Conservation (phyloP, 1,284 basidiomycete genomes). For the Cutaneotrichosporon spelunceum region DNA sequence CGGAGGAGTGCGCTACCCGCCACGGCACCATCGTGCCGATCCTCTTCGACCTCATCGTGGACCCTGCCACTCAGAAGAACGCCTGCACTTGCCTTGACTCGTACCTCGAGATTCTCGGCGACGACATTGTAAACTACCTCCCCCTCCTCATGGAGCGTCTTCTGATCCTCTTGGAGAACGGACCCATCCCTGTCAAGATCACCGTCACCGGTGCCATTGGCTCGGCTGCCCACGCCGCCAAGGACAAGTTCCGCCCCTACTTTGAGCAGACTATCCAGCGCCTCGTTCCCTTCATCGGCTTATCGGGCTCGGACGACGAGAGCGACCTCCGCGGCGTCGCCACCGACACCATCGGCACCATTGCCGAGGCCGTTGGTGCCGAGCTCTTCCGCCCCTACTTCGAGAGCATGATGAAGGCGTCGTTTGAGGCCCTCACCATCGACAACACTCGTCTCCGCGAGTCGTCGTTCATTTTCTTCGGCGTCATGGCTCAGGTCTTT, state of each 20-base stretch:
- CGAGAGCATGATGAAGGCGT: conserved; percentile 90
- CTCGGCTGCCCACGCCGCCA: conserved; percentile 96
- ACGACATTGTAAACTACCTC: conserved; percentile 82
- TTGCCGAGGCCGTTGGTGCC: conserved; percentile 93
- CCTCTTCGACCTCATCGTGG: conserved; percentile 85
- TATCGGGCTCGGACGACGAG: conserved; percentile 70
- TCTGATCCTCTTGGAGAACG: conserved; percentile 79
- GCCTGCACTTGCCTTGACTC: conserved; percentile 97
- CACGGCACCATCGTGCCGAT: conserved; percentile 84
- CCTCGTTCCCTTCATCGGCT: conserved; percentile 78
- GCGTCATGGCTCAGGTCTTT: conserved; percentile 95
- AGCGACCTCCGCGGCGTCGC: conserved; percentile 91
- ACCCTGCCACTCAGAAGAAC: conserved; percentile 79
- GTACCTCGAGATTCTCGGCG: conserved; percentile 90
- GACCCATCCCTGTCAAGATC: conserved; percentile 81
- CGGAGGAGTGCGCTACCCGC: conserved; percentile 83
- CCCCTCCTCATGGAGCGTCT: conserved; percentile 94
- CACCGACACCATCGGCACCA: conserved; percentile 97
- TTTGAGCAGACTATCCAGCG: conserved; percentile 89
- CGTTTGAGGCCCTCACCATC: conserved; percentile 85
- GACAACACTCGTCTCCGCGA: conserved; percentile 83
- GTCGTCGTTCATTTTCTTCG: conserved; percentile 98
- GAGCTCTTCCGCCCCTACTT: conserved; percentile 95
- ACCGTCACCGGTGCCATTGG: conserved; percentile 98
- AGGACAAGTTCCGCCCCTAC: conserved; percentile 87